Evolutionary conservation across 192 early-diverging fungal species (phyloP).

Genomic region (Mortierella hygrophila): DNA sequence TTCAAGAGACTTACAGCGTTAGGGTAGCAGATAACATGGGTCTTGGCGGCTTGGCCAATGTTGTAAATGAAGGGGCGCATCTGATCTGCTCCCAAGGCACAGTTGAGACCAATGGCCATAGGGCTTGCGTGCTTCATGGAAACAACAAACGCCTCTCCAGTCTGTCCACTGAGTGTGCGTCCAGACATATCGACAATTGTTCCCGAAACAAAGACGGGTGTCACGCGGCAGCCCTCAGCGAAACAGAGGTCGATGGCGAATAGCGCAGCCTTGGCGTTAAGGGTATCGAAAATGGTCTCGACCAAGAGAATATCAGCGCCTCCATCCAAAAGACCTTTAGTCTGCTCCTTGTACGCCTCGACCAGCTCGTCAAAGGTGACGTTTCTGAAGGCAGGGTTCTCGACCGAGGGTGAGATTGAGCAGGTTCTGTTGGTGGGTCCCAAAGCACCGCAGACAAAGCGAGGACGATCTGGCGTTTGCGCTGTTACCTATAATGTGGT

Average conservation of each 20-base stretch:
- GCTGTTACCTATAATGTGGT: constrained; percentile 66
- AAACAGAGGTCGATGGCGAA: constrained; percentile 92
- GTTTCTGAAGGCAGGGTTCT: constrained; percentile 95
- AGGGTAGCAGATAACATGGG: constrained; percentile 93
- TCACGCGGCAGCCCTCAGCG: constrained; percentile 75
- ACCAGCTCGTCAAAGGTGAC: constrained; percentile 96
- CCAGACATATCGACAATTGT: constrained; percentile 98
- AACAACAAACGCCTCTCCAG: constrained; percentile 94
- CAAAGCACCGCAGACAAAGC: constrained; percentile 91
- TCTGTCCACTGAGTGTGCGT: constrained; percentile 96
- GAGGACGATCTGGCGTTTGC: constrained; percentile 80
- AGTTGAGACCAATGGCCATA: constrained; percentile 92
- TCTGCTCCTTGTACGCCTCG: constrained; percentile 91
- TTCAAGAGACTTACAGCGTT: constrained; percentile 75
- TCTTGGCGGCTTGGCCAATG: constrained; percentile 85
- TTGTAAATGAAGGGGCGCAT: constrained; percentile 97
- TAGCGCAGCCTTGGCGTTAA: constrained; percentile 97
- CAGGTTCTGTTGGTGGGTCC: constrained; percentile 96
- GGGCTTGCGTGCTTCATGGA: constrained; percentile 86
- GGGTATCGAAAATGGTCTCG: constrained; percentile 97
- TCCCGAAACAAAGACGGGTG: constrained; percentile 84
- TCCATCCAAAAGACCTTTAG: constrained; percentile 92
- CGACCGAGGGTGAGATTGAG: constrained; percentile 97
- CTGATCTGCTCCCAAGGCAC: constrained; percentile 89
- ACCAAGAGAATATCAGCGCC: constrained; percentile 94